A percentile compares a stretch with the other conserved stretches of the same genome.
These are phyloP conservation scores for Cladophialophora exuberans DNA, from an alignment of 2,329 filamentous ascomycete species.

Conservation along the genomic window DNA sequence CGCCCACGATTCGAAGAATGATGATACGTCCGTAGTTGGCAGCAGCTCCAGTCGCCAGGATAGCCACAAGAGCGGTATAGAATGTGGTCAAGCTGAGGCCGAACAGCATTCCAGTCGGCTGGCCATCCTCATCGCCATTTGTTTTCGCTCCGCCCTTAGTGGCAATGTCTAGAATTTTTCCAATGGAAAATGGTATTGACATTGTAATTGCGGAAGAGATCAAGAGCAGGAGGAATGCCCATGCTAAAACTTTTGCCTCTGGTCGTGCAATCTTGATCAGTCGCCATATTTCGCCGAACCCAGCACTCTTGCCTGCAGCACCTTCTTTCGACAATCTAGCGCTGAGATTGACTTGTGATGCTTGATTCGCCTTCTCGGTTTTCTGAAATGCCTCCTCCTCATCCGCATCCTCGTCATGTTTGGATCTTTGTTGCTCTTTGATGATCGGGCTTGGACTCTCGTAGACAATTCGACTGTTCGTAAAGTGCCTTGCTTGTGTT, in stretches of 20 bases:
- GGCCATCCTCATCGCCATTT: slow-evolving; percentile 37
- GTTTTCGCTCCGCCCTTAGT: slow-evolving; percentile 65
- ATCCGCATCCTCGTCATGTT: slow-evolving; percentile 60
- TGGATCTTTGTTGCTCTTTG: slow-evolving; percentile 33
- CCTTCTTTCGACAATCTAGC: slow-evolving; percentile 87
- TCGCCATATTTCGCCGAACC: slow-evolving; percentile 77
- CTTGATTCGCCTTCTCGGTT: slow-evolving; percentile 83
- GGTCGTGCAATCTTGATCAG: slow-evolving; percentile 87
- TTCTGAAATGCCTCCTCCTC: slow-evolving; percentile 58
- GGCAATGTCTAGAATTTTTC: slow-evolving; percentile 89
- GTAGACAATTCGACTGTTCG: slow-evolving; percentile 15
- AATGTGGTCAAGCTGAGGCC: slow-evolving; percentile 85
- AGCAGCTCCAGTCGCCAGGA: slow-evolving; percentile 80
- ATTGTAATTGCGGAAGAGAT: slow-evolving; percentile 92
- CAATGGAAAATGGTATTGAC: slow-evolving; percentile 95
- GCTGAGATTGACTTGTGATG: slow-evolving; percentile 84
- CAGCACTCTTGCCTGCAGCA: slow-evolving; percentile 57
- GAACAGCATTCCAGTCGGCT: slow-evolving; percentile 71
- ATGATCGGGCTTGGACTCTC: slow-evolving; percentile 31
- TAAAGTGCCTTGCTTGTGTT: slow-evolving; percentile 24
- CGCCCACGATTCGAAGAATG: slow-evolving; percentile 88
- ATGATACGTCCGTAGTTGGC: slow-evolving; percentile 95
- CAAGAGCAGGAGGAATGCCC: slow-evolving; percentile 83
- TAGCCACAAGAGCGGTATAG: slow-evolving; percentile 75
- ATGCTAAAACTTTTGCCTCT: slow-evolving; percentile 74